Base-by-base conservation (phyloP, 495 filamentous ascomycete species). In the Penicillium silybi region DNA sequence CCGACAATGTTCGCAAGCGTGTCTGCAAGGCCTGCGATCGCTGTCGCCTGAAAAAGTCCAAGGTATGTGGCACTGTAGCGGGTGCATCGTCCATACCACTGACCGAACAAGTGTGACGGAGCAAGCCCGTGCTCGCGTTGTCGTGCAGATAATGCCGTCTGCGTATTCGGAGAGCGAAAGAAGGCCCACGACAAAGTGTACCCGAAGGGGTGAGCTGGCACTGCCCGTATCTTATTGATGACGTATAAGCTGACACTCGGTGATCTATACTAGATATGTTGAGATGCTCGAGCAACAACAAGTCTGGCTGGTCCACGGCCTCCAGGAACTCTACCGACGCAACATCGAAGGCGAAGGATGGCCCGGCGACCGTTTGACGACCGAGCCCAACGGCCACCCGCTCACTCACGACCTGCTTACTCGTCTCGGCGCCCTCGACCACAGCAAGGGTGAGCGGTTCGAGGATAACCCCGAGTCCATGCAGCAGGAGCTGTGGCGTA, bases 281-380 rank as follows among this genome's bases (percentile, higher is more conserved):
- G 84, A 87, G 57, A 84, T 86, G 79, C 78, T 87, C n/a, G 84
- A 87, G 55, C 81, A 85, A 55, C 83, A 87, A 69, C 83, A 85
- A 67, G 59, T 65, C 9, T 84, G 84, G 67, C 71, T 87, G 3
- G 82, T 86, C 42, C 65, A 82, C 38, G 82, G 76, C 23, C 69
- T 86, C 1, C 80, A 83, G 55, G 78, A 85, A 64, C 59, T 85
- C 29, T 87, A 86, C 59, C 70, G 70, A 45, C 79, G 78, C 26
- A 57, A 75, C 19, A 64, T 65, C 25, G 71, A 68, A 22, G 74
- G 78, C 35, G 69, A 80, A 54, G 67, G 70, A 34, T 87, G 84
- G 84, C 64, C 69, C 1, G 84, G 83, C 18, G 69, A 75, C 11
- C 73, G 62, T 6, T 61, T 85, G 56, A 70, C 76, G 56, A 71